Evolutionary conservation across 2,329 filamentous ascomycete genomes (phyloP).

Genomic region (Neoscytalidium dimidiatum): DNA sequence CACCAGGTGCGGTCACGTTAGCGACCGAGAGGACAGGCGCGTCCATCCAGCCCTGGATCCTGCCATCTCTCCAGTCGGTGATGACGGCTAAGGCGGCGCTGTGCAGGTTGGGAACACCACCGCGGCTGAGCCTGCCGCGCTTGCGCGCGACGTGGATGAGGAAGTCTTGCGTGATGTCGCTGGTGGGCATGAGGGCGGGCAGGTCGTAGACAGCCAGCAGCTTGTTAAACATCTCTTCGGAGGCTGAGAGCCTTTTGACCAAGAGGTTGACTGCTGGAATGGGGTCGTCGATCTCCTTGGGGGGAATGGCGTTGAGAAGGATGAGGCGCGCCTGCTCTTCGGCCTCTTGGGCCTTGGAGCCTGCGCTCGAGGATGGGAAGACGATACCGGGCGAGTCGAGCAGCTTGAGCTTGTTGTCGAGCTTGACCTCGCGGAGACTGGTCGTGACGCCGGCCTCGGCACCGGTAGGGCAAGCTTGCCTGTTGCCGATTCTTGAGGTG

Average conservation of each 20-base stretch:
- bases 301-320: constrained; percentile 87
- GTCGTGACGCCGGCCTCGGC: constrained; percentile 93
- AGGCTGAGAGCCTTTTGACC: constrained; percentile 75
- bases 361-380: constrained; percentile 68
- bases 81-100: constrained; percentile 90
- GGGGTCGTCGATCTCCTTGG: constrained; percentile 92
- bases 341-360: constrained; percentile 54
- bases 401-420: constrained; percentile 90
- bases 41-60: constrained; percentile 90
- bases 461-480: constrained; percentile 78
- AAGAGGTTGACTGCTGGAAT: constrained; percentile 83
- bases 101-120: constrained; percentile 85
- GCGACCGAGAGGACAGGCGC: constrained; percentile 67
- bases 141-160: constrained; percentile 93
- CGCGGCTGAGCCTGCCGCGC: constrained; percentile 82
- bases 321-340: constrained; percentile 80
- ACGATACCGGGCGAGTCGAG: constrained; percentile 95
- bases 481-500: constrained; percentile 71
- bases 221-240: constrained; percentile 73
- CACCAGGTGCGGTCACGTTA: constrained; percentile 31
- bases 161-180: constrained; percentile 85
- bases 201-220: constrained; percentile 83
- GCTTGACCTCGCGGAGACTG: constrained; percentile 83
- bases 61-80: constrained; percentile 93
- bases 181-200: constrained; percentile 71